phyloP scores from a whole-genome alignment of 2,329 filamentous ascomycete species.

The Emmonsia crescens region DNA sequence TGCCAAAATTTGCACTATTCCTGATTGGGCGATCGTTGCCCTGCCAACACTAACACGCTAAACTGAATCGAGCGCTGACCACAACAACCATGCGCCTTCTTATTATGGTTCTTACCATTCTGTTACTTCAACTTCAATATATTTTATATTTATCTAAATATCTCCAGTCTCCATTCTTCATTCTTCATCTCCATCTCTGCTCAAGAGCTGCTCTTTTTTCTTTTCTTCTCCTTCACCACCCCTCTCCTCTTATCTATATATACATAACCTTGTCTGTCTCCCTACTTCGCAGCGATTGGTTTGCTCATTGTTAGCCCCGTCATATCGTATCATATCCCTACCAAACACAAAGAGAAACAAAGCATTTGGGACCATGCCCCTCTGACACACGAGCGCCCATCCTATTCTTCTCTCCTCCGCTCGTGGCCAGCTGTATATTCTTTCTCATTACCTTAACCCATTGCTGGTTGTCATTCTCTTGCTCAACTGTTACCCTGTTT shows the following conservation, averaged over 20 bases:
- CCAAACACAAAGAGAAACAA: neutral
- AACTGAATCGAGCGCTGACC: slow-evolving; percentile 20
- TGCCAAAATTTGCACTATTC: slow-evolving; percentile 18
- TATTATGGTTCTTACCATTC: neutral
- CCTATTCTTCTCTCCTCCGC: slow-evolving; percentile 1
- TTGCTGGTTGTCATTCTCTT: neutral
- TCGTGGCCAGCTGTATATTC: neutral
- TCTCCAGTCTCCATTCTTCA: neutral
- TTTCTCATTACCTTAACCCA: neutral
- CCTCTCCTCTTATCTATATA: slow-evolving; percentile 5
- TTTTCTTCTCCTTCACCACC: neutral
- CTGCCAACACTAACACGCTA: slow-evolving; percentile 28
- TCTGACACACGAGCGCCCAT: neutral
- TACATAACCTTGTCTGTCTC: neutral
- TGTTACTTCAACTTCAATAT: no score
- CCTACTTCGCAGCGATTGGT: neutral
- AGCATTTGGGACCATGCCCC: neutral
- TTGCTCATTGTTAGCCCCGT: slow-evolving; percentile 5
- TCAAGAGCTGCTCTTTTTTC: slow-evolving; percentile 1
- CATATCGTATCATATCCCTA: neutral
- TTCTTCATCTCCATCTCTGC: neutral
- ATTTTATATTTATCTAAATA: no score
- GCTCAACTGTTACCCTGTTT: neutral
- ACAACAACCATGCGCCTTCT: slow-evolving; percentile 22
- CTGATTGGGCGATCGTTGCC: slow-evolving; percentile 22